phyloP scores from a whole-genome alignment of 2,329 filamentous ascomycete genomes.

The Zalaria obscura region DNA sequence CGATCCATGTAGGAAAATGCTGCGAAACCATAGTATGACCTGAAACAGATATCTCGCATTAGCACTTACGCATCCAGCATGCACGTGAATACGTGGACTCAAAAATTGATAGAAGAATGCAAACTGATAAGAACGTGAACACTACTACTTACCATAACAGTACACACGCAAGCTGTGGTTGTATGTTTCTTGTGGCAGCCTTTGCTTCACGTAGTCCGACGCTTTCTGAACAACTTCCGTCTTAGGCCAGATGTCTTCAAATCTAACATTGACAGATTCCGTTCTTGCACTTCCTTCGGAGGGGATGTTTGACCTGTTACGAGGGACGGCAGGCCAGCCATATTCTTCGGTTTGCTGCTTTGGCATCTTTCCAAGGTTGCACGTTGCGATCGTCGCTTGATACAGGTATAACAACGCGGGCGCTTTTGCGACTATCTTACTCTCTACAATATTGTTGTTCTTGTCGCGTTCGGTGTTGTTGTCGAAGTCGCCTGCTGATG shows the following conservation, averaged over 20 bases:
- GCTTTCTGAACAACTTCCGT: neutral
- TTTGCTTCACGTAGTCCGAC: neutral
- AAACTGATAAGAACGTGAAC: neutral
- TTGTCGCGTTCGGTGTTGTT: no score
- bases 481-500: no score
- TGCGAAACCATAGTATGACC: conserved; percentile 2
- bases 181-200: conserved; percentile 41
- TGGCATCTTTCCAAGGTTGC: no score
- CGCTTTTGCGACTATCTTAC: no score
- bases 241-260: neutral
- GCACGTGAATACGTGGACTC: no score
- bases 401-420: no score
- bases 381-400: no score
- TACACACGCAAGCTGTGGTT: conserved; percentile 60
- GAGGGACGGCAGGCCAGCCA: neutral
- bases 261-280: neutral
- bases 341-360: neutral
- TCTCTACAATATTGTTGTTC: no score
- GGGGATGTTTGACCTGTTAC: neutral
- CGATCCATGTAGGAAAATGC: conserved; percentile 1
- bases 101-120: no score
- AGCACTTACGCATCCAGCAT: no score
- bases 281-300: neutral
- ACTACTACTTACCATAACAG: conserved; percentile 38
- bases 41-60: neutral